Percentiles rank a stretch among this genome's conserved stretches.
These are phyloP conservation scores for Sechiopsis laciniata DNA, from an alignment of 306 rosid species.

Conservation along the genomic window DNA sequence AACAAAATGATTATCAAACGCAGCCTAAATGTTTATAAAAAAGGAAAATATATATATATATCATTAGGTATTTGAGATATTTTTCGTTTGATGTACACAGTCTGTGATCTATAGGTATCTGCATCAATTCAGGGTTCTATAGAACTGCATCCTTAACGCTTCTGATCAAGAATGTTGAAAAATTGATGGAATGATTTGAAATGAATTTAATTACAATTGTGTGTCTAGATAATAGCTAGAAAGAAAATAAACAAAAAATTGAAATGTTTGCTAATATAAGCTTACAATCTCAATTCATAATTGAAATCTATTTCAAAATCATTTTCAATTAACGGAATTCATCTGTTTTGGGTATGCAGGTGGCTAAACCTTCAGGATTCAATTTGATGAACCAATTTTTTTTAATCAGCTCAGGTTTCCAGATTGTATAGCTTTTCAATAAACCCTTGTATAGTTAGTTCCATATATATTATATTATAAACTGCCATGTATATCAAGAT, in stretches of 20 bases:
- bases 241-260: too few species aligned
- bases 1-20: too few species aligned
- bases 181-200: too few species aligned
- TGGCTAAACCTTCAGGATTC: background rate
- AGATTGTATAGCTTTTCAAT: conserved; percentile 5
- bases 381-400: background rate
- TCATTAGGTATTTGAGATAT: background rate
- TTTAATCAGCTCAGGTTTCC: background rate
- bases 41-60: too few species aligned
- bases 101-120: background rate
- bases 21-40: too few species aligned
- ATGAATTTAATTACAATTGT: too few species aligned
- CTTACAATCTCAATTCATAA: too few species aligned
- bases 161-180: too few species aligned
- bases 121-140: background rate
- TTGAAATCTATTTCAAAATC: background rate
- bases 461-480: background rate
- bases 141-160: background rate
- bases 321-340: background rate
- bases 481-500: background rate
- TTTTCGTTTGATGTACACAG: background rate
- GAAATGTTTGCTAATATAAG: too few species aligned
- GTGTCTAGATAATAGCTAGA: too few species aligned
- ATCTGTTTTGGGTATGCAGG: background rate
- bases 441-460: background rate